Conservation (phyloP, 345 rosid genomes). For the Eucalyptus urophylla region DNA sequence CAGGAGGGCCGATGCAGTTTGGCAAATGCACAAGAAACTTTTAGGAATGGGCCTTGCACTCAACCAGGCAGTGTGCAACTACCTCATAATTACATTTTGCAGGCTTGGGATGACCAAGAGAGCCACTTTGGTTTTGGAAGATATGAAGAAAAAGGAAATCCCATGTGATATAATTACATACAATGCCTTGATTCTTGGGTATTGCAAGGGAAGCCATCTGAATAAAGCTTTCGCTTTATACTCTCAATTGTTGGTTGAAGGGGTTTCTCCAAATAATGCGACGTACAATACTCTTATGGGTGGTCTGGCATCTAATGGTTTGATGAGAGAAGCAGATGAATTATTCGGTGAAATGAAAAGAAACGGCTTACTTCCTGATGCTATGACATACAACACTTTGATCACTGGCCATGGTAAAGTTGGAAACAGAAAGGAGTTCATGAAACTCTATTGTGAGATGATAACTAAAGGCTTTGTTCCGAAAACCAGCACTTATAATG, state of each 20-base stretch:
- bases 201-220: conserved; percentile 43
- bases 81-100: conserved; percentile 53
- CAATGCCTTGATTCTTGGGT: conserved; percentile 67
- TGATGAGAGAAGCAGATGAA: conserved; percentile 30
- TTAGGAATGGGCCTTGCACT: conserved; percentile 41
- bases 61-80: conserved; percentile 43
- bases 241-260: conserved; percentile 39
- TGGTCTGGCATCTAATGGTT: conserved; percentile 40
- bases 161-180: conserved; percentile 38
- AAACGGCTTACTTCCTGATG: conserved; percentile 41
- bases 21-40: conserved; percentile 48
- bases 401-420: conserved; percentile 58
- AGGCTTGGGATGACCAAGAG: conserved; percentile 67
- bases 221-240: conserved; percentile 36
- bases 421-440: conserved; percentile 55
- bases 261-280: conserved; percentile 36
- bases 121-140: conserved; percentile 41
- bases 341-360: conserved; percentile 50
- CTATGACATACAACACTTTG: conserved; percentile 55
- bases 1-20: conserved; percentile 39
- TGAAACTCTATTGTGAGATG: conserved; percentile 69
- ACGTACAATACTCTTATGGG: conserved; percentile 68
- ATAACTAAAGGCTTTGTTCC: conserved; percentile 64
- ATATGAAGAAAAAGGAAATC: conserved; percentile 45
- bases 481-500: conserved; percentile 62